Percentiles rank a stretch among this genome's conserved stretches.
phyloP scores from a whole-genome alignment of 2,329 filamentous ascomycete genomes.

The Penicillium sp. region DNA sequence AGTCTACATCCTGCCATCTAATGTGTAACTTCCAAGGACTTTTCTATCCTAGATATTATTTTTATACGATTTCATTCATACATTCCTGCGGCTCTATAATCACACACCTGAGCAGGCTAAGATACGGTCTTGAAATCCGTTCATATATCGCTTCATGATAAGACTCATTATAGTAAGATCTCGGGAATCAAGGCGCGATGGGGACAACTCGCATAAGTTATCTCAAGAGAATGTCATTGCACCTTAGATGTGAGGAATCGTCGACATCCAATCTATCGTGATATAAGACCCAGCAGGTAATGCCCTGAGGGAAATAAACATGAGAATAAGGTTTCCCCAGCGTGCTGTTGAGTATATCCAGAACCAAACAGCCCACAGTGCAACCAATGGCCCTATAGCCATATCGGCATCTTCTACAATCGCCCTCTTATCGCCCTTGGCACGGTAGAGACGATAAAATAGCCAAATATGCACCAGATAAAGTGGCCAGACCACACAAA shows the following conservation, averaged over 20 bases:
- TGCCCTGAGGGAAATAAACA: slow-evolving; percentile 11
- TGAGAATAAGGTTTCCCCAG: slow-evolving; percentile 7
- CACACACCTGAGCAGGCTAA: no score
- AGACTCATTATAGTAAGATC: not conserved
- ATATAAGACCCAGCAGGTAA: slow-evolving; percentile 9
- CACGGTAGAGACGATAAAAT: not conserved
- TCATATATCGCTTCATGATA: not conserved
- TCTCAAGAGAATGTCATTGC: no score
- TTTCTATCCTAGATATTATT: no score
- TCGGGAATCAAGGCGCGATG: not conserved
- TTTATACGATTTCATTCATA: no score
- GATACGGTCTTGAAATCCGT: no score
- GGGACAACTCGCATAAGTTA: not conserved
- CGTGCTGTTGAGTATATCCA: slow-evolving; percentile 1
- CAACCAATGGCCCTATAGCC: not conserved
- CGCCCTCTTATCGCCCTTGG: not conserved
- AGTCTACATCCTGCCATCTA: no score
- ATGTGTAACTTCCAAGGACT: no score
- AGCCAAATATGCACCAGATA: not conserved
- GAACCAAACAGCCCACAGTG: not conserved
- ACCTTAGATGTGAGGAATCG: slow-evolving; percentile 8
- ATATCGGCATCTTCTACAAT: not conserved
- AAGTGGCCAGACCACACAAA: not conserved
- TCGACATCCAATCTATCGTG: slow-evolving; percentile 7
- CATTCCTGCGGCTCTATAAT: no score